Conservation (phyloP, 2,329 filamentous ascomycete genomes). For the Tolypocladium nubicola region DNA sequence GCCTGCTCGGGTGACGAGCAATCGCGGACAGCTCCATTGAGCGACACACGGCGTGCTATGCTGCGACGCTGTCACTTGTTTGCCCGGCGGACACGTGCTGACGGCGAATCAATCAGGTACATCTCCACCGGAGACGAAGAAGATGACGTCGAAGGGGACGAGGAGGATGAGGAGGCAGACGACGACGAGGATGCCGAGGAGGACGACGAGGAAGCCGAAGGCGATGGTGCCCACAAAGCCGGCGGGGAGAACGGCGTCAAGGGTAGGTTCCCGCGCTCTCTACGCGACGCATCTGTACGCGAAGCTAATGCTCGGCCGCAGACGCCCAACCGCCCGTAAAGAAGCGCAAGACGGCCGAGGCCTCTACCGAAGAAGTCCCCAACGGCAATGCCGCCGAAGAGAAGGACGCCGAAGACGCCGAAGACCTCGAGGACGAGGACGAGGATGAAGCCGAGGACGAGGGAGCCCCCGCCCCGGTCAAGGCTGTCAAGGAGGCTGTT, state of each 20-base stretch:
- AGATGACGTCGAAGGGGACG: conserved; percentile 27
- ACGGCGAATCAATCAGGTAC: conserved; percentile 16
- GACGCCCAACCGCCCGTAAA: conserved; percentile 35
- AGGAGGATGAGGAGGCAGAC: conserved; percentile 26
- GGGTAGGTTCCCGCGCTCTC: conserved; percentile 16
- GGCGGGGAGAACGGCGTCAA: conserved; percentile 19
- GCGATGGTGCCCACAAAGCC: conserved; percentile 13
- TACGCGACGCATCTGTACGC: not conserved
- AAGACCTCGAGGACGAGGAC: conserved; percentile 17
- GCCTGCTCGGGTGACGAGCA: not conserved
- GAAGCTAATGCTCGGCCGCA: conserved; percentile 6
- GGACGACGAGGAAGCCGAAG: conserved; percentile 18
- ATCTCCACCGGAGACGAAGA: conserved; percentile 28
- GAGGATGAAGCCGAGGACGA: conserved; percentile 14
- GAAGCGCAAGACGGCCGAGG: conserved; percentile 36
- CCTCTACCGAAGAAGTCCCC: conserved; percentile 15
- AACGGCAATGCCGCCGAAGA: conserved; percentile 25
- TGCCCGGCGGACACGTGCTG: not conserved
- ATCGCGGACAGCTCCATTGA: not conserved
- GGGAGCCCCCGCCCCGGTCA: conserved; percentile 9
- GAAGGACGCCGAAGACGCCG: conserved; percentile 23
- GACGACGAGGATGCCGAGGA: conserved; percentile 25
- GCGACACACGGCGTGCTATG: not conserved
- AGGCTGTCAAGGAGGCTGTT: conserved; percentile 11
- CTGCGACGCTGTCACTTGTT: not conserved